Base-by-base conservation (phyloP, 208 protist genomes). In the Leishmania lainsoni region DNA sequence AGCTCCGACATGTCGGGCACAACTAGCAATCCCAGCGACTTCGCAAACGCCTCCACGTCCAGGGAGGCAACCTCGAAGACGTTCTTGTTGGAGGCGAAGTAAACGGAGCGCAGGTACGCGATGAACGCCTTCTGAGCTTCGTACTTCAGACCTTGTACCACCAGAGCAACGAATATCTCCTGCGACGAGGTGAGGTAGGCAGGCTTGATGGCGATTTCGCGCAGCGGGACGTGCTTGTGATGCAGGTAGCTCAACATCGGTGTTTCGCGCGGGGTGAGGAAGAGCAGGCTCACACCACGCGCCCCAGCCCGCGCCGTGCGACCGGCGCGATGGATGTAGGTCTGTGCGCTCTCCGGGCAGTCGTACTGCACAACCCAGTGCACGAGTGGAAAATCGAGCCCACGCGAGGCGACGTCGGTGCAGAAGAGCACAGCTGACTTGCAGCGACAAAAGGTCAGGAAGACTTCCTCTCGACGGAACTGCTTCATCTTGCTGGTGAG, bases 291-390 rank as follows among this genome's bases (percentile, higher is more conserved):
- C 17, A 98, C 97, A 14, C 99, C 99, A 32, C 90, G 88, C 2
- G 95, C 88, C 2, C 98, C 88, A 74, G 98, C 98, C 26, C 98
- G 95, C 0, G 98, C 98, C 0, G 98, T 99, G 42, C 99, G 93
- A 29, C 99, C 99, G 1, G 98, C 98, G n/a, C 99, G 96, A 85
- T 99, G 99, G 77, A 99, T 99, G 88, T 99, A 99, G 35, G 98
- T 99, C 73, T 98, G 91, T 45, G 97, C 97, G 81, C 98, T 98
- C 54, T 99, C 98, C 6, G 99, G 99, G 81, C 97, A 99, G 91
- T 99, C 99, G 68, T 99, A 95, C 92, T 99, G 99, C 59, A 99
- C 81, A 0, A 99, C 98, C 99, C 99, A 99, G 84, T 99, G 93
- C 26, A 99, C 98, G 3, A 93, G 83, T 48, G 98, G 98, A 80